Conservation (phyloP, 2,329 filamentous ascomycete genomes). For the Fusarium beomiforme region DNA sequence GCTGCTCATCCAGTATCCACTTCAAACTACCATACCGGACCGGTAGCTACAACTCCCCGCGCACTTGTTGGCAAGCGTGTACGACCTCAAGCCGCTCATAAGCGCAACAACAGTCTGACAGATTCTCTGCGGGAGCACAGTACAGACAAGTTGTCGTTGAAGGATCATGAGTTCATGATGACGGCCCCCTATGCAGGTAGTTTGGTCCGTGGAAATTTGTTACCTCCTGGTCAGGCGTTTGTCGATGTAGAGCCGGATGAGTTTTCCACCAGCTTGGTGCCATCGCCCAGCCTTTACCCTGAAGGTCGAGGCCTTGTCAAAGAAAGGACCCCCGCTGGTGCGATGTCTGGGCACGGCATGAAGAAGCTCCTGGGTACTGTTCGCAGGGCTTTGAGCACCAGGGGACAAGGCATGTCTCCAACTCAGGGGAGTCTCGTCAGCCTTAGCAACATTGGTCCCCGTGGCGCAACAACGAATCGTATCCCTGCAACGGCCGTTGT, state of each 20-base stretch:
- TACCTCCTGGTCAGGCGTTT: conserved; percentile 84
- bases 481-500: conserved; percentile 69
- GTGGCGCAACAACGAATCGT: conserved; percentile 65
- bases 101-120: conserved; percentile 86
- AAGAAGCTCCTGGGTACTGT: conserved; percentile 88
- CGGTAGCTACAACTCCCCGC: conserved; percentile 67
- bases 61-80: conserved; percentile 68
- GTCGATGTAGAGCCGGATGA: conserved; percentile 72
- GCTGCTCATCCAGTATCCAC: conserved; percentile 67
- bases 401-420: conserved; percentile 55
- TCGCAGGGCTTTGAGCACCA: conserved; percentile 79
- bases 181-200: conserved; percentile 79
- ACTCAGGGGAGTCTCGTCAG: conserved; percentile 60
- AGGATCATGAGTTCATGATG: conserved; percentile 67
- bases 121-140: conserved; percentile 81
- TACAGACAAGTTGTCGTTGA: conserved; percentile 60
- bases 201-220: conserved; percentile 85
- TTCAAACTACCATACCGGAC: conserved; percentile 58
- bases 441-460: conserved; percentile 59
- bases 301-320: conserved; percentile 54
- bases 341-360: conserved; percentile 78
- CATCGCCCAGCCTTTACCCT: conserved; percentile 64
- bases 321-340: conserved; percentile 61
- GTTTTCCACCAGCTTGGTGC: conserved; percentile 57
- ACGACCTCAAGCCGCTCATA: conserved; percentile 69